Conservation (phyloP, 2,329 filamentous ascomycete genomes). For the Incumbomyces lentus region DNA sequence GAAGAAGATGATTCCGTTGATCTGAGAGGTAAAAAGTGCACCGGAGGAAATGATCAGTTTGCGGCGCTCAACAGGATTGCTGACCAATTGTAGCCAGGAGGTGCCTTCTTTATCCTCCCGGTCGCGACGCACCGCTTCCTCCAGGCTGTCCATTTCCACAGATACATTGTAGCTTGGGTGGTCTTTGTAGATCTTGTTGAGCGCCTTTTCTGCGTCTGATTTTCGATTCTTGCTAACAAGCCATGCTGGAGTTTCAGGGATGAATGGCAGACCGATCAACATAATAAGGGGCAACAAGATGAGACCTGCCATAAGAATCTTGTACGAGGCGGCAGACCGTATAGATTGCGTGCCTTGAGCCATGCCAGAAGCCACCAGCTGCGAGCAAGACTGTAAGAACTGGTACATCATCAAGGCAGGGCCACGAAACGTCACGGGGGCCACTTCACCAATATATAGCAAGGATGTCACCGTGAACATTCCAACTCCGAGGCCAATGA, state of each 20-base stretch:
- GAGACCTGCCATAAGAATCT: conserved; percentile 23
- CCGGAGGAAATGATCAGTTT: conserved; percentile 29
- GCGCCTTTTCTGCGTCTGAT: too few relatives aligned
- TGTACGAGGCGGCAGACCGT: conserved; percentile 19
- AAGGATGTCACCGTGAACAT: conserved; percentile 25
- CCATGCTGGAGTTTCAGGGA: conserved; percentile 20
- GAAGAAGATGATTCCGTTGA: conserved; percentile 41
- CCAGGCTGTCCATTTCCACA: too few relatives aligned
- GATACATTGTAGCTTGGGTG: too few relatives aligned
- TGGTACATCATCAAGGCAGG: conserved; percentile 24
- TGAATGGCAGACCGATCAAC: conserved; percentile 20
- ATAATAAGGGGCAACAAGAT: conserved; percentile 21
- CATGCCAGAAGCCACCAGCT: conserved; percentile 23
- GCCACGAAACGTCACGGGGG: conserved; percentile 20
- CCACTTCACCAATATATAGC: conserved; percentile 27
- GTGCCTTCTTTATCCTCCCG: too few relatives aligned
- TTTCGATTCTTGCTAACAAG: too few relatives aligned
- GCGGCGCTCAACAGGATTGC: too few relatives aligned
- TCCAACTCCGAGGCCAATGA: conserved; percentile 25
- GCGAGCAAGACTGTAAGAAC: conserved; percentile 24
- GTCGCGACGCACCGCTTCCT: too few relatives aligned
- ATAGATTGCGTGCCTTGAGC: conserved; percentile 23
- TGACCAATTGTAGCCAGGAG: too few relatives aligned
- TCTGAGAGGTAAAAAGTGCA: conserved; percentile 38
- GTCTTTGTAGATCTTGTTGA: too few relatives aligned